Evolutionary conservation across 2,329 filamentous ascomycete genomes (phyloP).

Genomic region (Claviceps cyperi): DNA sequence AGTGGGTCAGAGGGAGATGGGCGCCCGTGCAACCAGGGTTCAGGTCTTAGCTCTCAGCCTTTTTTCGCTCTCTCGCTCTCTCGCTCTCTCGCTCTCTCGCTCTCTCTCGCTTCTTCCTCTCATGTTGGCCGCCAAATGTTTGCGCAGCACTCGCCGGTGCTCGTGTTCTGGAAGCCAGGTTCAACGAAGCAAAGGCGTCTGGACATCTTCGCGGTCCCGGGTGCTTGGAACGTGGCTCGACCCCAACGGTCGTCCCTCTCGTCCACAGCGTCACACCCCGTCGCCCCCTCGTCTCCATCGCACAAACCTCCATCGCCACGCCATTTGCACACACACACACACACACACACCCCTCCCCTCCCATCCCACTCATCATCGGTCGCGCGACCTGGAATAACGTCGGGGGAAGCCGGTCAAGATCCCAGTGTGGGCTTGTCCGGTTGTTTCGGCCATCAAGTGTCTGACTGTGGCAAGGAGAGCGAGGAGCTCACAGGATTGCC

Average conservation of each 20-base stretch:
- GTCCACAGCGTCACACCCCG: too few relatives aligned
- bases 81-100: too few relatives aligned
- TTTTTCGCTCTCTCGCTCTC: neutral
- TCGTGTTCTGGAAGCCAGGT: conserved; percentile 2
- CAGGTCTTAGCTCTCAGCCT: neutral
- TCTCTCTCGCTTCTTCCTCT: too few relatives aligned
- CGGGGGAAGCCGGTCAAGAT: neutral
- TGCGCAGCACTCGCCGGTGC: neutral
- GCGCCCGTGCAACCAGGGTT: neutral
- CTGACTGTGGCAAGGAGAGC: neutral
- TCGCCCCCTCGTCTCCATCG: neutral
- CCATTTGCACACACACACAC: too few relatives aligned
- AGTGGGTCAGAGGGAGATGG: neutral
- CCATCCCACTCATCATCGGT: neutral
- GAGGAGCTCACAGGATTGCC: too few relatives aligned
- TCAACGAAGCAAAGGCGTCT: neutral
- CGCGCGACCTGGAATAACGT: neutral
- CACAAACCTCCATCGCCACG: neutral
- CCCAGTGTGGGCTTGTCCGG: neutral
- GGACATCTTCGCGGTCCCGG: neutral
- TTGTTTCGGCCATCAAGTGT: neutral
- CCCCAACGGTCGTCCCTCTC: neutral
- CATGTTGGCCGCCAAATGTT: neutral
- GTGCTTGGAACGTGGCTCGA: conserved; percentile 4
- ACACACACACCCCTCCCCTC: too few relatives aligned